phyloP scores from a whole-genome alignment of 2,329 filamentous ascomycete species.

The Sporothrix globosa region DNA sequence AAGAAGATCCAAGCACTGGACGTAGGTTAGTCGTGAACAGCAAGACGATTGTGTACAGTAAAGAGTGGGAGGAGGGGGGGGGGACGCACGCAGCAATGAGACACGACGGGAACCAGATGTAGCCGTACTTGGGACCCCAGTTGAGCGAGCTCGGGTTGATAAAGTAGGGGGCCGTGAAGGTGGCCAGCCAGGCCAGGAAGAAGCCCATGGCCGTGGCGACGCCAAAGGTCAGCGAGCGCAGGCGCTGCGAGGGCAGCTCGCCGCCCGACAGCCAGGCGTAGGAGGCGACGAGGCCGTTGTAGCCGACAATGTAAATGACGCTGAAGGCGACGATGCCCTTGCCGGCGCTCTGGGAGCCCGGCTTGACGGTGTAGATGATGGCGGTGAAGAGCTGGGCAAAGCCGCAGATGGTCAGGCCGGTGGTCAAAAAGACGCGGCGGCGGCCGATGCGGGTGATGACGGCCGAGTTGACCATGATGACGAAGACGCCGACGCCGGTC shows the following conservation, averaged over 20 bases:
- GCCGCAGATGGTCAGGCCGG: constrained; percentile 56
- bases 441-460: constrained; percentile 58
- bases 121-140: constrained; percentile 62
- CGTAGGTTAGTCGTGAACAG: background rate
- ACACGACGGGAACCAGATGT: constrained; percentile 55
- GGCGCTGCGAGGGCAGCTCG: constrained; percentile 59
- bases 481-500: constrained; percentile 57
- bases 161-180: constrained; percentile 63
- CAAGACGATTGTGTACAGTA: background rate
- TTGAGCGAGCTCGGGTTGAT: constrained; percentile 58
- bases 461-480: constrained; percentile 57
- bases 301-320: constrained; percentile 57
- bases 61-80: background rate
- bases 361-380: constrained; percentile 53
- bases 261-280: constrained; percentile 62
- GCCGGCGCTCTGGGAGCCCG: constrained; percentile 45
- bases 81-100: constrained; percentile 40
- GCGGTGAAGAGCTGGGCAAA: constrained; percentile 59
- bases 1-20: constrained; percentile 49
- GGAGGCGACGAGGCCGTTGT: constrained; percentile 56
- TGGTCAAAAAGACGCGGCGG: constrained; percentile 56
- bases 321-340: constrained; percentile 57
- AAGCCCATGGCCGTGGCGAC: constrained; percentile 58
- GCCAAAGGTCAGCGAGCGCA: constrained; percentile 61
- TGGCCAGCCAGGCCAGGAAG: constrained; percentile 59